Conservation (phyloP, 495 filamentous ascomycete species). For the Articulospora tetracladia region DNA sequence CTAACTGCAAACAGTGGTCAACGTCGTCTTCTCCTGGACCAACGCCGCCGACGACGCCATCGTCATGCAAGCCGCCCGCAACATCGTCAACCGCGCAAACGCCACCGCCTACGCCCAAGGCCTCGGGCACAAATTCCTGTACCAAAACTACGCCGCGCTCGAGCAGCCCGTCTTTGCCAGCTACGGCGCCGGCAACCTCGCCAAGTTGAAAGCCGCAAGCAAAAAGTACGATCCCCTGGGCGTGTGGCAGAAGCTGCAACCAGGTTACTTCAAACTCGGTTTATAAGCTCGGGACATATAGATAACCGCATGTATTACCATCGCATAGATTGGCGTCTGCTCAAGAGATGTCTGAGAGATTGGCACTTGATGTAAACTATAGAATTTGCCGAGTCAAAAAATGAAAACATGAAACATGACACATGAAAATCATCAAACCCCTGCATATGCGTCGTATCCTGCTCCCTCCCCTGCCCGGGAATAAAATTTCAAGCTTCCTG, state of each 20-base stretch:
- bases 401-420: too few species aligned
- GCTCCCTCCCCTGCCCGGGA: too few species aligned
- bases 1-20: slow-evolving; percentile 22
- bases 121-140: slow-evolving; percentile 27
- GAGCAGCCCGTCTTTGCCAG: slow-evolving; percentile 39
- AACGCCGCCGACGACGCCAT: slow-evolving; percentile 28
- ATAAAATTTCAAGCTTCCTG: too few species aligned
- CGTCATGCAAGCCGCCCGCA: slow-evolving; percentile 28
- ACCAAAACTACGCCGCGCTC: slow-evolving; percentile 39
- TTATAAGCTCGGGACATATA: too few species aligned
- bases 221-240: slow-evolving; percentile 40
- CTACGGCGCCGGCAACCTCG: slow-evolving; percentile 37
- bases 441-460: too few species aligned
- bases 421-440: too few species aligned
- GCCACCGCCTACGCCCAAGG: slow-evolving; percentile 38
- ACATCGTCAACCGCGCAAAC: slow-evolving; percentile 29
- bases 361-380: too few species aligned
- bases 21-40: slow-evolving; percentile 33
- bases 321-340: too few species aligned
- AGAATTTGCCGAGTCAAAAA: too few species aligned
- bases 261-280: slow-evolving; percentile 34
- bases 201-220: slow-evolving; percentile 30
- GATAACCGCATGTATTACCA: too few species aligned
- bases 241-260: slow-evolving; percentile 38
- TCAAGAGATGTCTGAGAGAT: too few species aligned